Conservation (phyloP, 352 stramenopile species). For the Globisporangium takayamanum region DNA sequence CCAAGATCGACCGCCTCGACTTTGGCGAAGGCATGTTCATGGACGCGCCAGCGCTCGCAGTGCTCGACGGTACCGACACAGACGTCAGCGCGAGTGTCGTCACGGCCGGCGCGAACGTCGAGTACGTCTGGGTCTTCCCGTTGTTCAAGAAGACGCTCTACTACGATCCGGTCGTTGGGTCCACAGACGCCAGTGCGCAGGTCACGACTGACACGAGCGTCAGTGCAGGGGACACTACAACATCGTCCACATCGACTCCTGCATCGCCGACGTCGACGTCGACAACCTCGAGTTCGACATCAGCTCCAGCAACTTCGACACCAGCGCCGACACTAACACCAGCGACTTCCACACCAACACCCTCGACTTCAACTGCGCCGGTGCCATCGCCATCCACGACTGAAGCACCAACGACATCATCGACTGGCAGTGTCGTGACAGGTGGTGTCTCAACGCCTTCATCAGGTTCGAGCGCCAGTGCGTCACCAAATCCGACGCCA, state of each 20-base stretch:
- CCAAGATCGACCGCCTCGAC: too few relatives aligned
- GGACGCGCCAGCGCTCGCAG: too few relatives aligned
- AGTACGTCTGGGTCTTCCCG: constrained; percentile 40
- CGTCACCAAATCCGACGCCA: too few relatives aligned
- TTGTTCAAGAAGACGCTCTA: constrained; percentile 27
- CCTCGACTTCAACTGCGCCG: not conserved
- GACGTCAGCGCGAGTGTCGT: constrained; percentile 24
- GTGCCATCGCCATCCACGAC: not conserved
- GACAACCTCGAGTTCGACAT: not conserved
- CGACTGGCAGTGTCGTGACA: not conserved
- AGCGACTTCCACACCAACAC: not conserved
- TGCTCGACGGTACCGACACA: too few relatives aligned
- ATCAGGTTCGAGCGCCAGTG: too few relatives aligned
- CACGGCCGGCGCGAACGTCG: not conserved
- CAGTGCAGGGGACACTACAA: not conserved
- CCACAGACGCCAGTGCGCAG: constrained; percentile 5
- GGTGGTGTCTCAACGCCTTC: too few relatives aligned
- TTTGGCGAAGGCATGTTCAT: too few relatives aligned
- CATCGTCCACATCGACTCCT: too few relatives aligned
- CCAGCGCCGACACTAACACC: not conserved
- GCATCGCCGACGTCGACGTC: not conserved
- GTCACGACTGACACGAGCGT: not conserved
- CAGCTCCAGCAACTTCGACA: not conserved
- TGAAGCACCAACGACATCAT: not conserved
- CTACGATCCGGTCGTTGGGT: constrained; percentile 49